These are phyloP conservation scores for Hypoxylon rickii DNA, from an alignment of 495 filamentous ascomycete species.

Conservation along the genomic window DNA sequence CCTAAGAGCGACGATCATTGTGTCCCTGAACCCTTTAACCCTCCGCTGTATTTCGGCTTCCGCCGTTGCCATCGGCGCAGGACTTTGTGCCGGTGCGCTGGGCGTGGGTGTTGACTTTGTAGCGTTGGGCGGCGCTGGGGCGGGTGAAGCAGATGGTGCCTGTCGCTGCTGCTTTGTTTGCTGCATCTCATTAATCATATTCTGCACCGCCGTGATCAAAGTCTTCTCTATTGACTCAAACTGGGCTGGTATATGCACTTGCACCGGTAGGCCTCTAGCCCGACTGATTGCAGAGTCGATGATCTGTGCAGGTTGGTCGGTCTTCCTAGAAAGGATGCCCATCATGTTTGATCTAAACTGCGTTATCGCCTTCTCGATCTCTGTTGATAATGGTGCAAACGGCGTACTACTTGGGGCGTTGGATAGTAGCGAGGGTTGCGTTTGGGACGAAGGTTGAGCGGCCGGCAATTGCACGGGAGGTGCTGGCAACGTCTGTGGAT, in stretches of 20 bases:
- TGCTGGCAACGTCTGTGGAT: slow-evolving; percentile 22
- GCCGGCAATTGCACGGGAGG: slow-evolving; percentile 15
- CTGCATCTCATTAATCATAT: slow-evolving; percentile 40
- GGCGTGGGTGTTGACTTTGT: slow-evolving; percentile 28
- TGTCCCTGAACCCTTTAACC: slow-evolving; percentile 32
- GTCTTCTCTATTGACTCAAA: slow-evolving; percentile 36
- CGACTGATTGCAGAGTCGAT: slow-evolving; percentile 36
- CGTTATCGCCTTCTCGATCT: slow-evolving; percentile 37
- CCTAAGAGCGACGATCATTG: slow-evolving; percentile 36
- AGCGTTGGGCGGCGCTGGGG: slow-evolving; percentile 5
- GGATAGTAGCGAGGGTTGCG: slow-evolving; percentile 16
- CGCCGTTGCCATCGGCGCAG: slow-evolving; percentile 26
- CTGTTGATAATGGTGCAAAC: slow-evolving; percentile 20
- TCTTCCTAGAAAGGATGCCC: slow-evolving; percentile 32
- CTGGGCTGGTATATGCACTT: slow-evolving; percentile 28
- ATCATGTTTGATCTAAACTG: slow-evolving; percentile 38
- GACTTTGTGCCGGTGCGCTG: slow-evolving; percentile 27
- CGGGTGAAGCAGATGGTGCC: slow-evolving; percentile 31
- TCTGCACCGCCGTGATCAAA: slow-evolving; percentile 32
- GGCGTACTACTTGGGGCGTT: slow-evolving; percentile 7
- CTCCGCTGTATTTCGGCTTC: slow-evolving; percentile 40
- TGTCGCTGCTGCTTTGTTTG: slow-evolving; percentile 29
- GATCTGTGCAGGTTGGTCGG: slow-evolving; percentile 31
- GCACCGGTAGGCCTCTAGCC: slow-evolving; percentile 33
- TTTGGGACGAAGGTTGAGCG: slow-evolving; percentile 4